A percentile compares a stretch with the other conserved stretches of the same genome.
Conservation (phyloP, 169 alveolate species). For the Cardiosporidium cionae region DNA sequence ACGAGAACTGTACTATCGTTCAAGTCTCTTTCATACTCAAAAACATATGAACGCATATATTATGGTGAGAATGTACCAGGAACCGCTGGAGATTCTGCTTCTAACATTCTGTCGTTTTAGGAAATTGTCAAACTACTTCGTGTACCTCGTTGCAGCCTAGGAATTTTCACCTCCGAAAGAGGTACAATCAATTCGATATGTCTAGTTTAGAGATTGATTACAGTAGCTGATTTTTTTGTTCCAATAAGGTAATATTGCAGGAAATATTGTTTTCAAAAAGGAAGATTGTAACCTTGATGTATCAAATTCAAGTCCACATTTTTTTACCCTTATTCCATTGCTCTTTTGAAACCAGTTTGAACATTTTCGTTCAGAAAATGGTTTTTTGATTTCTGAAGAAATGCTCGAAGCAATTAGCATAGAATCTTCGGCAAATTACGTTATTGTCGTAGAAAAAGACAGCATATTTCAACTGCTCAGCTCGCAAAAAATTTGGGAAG, state of each 20-base stretch:
- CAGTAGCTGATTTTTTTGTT: not conserved
- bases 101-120: not conserved
- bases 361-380: not conserved
- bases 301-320: constrained; percentile 1
- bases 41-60: constrained; percentile 7
- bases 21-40: constrained; percentile 8
- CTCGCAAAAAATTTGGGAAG: constrained; percentile 15
- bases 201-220: not conserved
- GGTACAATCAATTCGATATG: not conserved
- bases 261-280: not conserved
- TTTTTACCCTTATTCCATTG: not conserved
- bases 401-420: not conserved
- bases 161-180: constrained; percentile 20
- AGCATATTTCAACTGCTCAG: constrained; percentile 15
- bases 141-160: constrained; percentile 8
- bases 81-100: not conserved
- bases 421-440: constrained; percentile 5
- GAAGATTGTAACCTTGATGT: not conserved
- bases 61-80: not conserved
- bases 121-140: not conserved
- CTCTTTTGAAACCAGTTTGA: not conserved
- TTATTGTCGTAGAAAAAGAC: constrained; percentile 24
- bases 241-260: constrained; percentile 9
- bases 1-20: constrained; percentile 17
- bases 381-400: constrained; percentile 11